Conservation (phyloP, 768 basidiomycete genomes). For the Amanita rimosa region DNA sequence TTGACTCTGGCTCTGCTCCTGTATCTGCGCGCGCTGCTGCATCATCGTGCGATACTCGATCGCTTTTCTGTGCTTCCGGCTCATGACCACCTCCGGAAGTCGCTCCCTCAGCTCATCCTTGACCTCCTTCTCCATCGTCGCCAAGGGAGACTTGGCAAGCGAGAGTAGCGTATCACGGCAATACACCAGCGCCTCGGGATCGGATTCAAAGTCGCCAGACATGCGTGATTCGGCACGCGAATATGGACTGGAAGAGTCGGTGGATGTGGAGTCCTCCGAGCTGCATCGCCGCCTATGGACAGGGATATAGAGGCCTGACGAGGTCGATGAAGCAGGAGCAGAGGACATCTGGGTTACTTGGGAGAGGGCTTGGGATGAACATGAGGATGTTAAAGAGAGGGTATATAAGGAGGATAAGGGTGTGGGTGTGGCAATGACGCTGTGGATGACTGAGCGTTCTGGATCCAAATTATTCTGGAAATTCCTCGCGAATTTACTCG, state of each 20-base stretch:
- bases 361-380: too few relatives aligned
- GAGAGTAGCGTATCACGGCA: slow-evolving; percentile 15
- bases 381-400: too few relatives aligned
- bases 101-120: slow-evolving; percentile 15
- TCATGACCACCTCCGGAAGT: slow-evolving; percentile 17
- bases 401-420: too few relatives aligned
- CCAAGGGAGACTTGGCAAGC: slow-evolving; percentile 17
- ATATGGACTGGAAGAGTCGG: slow-evolving; percentile 11
- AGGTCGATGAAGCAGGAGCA: slow-evolving; percentile 8
- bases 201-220: slow-evolving; percentile 6
- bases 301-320: slow-evolving; percentile 25
- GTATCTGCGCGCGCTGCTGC: slow-evolving; percentile 6
- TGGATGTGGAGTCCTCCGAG: slow-evolving; percentile 1
- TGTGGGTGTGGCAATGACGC: too few relatives aligned
- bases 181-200: slow-evolving; percentile 12
- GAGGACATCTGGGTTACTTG: too few relatives aligned
- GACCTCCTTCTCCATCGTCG: slow-evolving; percentile 13
- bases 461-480: neutral
- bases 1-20: neutral
- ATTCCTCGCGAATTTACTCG: neutral
- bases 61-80: slow-evolving; percentile 18
- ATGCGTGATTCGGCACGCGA: slow-evolving; percentile 13
- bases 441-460: neutral
- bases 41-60: slow-evolving; percentile 15
- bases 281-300: slow-evolving; percentile 23